Conservation (phyloP, 805 yeast species). For the Kuraishia capsulata region DNA sequence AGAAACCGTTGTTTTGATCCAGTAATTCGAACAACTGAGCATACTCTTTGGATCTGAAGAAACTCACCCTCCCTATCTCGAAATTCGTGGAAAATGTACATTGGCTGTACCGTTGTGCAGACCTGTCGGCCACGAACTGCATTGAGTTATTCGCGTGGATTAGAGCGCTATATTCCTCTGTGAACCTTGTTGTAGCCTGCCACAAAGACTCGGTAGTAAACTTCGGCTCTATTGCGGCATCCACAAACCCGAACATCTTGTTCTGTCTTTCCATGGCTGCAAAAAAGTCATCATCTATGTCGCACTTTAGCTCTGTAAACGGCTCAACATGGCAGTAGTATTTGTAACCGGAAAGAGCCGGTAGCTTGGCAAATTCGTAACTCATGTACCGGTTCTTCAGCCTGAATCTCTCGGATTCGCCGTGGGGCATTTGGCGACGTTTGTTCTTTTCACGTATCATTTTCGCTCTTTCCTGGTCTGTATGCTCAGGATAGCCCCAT, state of each 20-base stretch:
- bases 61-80: conserved; percentile 43
- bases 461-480: conserved; percentile 57
- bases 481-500: conserved; percentile 65
- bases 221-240: conserved; percentile 15
- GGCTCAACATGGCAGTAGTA: conserved; percentile 56
- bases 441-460: conserved; percentile 34
- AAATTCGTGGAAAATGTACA: conserved; percentile 58
- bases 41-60: conserved; percentile 38
- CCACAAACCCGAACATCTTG: conserved; percentile 34
- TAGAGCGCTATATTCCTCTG: conserved; percentile 28
- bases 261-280: conserved; percentile 26
- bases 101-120: conserved; percentile 26
- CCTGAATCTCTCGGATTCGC: conserved; percentile 33
- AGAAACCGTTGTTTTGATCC: conserved; percentile 42
- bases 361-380: conserved; percentile 32
- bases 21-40: conserved; percentile 32
- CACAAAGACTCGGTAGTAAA: conserved; percentile 23
- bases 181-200: conserved; percentile 31
- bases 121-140: conserved; percentile 30
- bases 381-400: conserved; percentile 48
- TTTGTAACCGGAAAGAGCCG: conserved; percentile 31
- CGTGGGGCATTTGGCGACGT: conserved; percentile 15
- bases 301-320: conserved; percentile 42
- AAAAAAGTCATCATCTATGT: conserved; percentile 47
- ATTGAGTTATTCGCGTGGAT: conserved; percentile 31